Evolutionary conservation across 345 rosid genomes (phyloP), one percentile per base, ranked within the genome.

Genomic region (Toxicodendron radicans): DNA sequence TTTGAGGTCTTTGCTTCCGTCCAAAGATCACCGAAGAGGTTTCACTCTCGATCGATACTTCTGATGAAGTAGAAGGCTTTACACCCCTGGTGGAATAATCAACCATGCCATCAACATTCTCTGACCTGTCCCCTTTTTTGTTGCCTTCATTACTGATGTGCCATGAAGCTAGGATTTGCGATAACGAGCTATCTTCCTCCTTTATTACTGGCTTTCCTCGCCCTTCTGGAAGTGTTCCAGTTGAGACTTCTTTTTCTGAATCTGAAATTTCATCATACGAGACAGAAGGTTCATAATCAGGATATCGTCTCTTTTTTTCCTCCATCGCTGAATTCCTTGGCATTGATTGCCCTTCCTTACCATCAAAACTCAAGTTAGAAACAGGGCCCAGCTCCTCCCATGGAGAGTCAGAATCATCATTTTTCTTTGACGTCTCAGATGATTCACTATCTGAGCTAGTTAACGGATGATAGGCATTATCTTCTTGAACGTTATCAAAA

Each of bases 341-440:
- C 7, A 35, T 73, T 23, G 72, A 70, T 33, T 82, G 67, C 58
- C 16, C 51, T 16, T 70, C 79, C 30, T 72, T 73, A 59, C 71
- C 54, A 43, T 65, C 64, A 11, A 64, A 64, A 48, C 61, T 65
- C 16, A 52, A 46, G 53, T 63, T 61, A 18, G 84, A 63, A 73
- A 86, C 77, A 54, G 96, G 92, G 66, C 97, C 93, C 60, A 91
- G 82, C 77, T 92, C 94, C 13, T 89, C 90, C 77, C 95, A 87
- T 8, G 77, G 23, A 49, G 91, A 83, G 57, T 87, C 91, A 24
- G 83, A 79, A 58, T 82, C 86, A 70, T 79, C 81, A 20, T 73
- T 73, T 72, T 74, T 80, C 80, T 66, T 74, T 49, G 82, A 62
- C 52, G 73, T 65, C 62, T 74, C 79, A 10, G 74, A 46, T 54